Conservation (phyloP, 306 rosid species). For the Sechiopsis laciniata region DNA sequence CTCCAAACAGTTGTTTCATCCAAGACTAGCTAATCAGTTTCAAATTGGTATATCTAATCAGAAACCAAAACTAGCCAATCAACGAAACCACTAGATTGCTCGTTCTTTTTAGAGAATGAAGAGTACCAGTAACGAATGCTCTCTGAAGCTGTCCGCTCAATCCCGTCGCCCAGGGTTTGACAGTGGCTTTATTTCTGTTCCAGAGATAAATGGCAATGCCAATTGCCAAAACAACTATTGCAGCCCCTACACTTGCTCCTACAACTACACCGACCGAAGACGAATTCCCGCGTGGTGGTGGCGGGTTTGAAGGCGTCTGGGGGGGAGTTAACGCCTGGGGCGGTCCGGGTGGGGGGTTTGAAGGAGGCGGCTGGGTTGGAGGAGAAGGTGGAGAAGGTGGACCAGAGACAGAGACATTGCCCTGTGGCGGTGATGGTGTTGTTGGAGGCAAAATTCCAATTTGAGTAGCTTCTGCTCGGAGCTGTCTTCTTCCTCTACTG, state of each 20-base stretch:
- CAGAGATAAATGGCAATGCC: conserved; percentile 42
- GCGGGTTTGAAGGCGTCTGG: neutral
- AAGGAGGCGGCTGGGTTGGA: neutral
- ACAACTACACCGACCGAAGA: conserved; percentile 20
- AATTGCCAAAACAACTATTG: conserved; percentile 31
- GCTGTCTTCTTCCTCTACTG: conserved; percentile 30
- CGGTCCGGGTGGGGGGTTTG: neutral
- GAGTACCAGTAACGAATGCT: conserved; percentile 78
- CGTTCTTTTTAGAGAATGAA: neutral
- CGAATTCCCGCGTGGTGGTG: neutral
- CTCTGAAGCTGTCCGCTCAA: conserved; percentile 96
- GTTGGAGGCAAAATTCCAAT: neutral
- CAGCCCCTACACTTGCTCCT: conserved; percentile 51
- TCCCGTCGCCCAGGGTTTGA: conserved; percentile 92
- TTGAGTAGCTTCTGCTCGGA: neutral
- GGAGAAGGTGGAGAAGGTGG: neutral
- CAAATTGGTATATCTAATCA: neutral
- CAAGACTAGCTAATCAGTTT: neutral
- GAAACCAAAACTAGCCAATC: conserved; percentile 8
- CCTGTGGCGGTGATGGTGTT: neutral
- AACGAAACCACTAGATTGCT: no score
- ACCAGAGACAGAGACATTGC: neutral
- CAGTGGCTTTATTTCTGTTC: conserved; percentile 57
- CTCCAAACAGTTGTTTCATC: neutral
- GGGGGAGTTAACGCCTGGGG: neutral